Evolutionary conservation across 2,329 filamentous ascomycete genomes (phyloP), one percentile per base, ranked within the genome.

Genomic region (Penicillium decumbens): DNA sequence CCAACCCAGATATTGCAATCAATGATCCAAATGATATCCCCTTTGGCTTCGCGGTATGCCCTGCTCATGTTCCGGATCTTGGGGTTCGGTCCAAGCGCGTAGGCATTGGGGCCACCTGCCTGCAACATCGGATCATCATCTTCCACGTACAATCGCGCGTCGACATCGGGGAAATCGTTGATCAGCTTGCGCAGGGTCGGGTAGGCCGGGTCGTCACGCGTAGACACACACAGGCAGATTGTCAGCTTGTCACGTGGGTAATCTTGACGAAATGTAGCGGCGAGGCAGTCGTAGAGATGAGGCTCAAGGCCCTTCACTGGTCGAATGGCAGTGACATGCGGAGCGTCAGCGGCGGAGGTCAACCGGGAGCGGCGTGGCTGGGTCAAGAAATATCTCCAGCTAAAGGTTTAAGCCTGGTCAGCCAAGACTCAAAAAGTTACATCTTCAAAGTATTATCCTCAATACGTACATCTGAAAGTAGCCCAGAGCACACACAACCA

Each of bases 1-100:
- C 83, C 83, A 30, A 96, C 80, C 93, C 95, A 98, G 44, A 98
- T 84, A 64, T 98, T 98, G 74, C 91, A 96, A 72, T 98, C 93
- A 18, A 95, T 80, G 43, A 96, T 85, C 93, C 93, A 98, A 20
- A 98, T 78, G 24, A 97, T 79, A 65, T 96, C 90, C 1, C 88
- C 86, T 56, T 85, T 85, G 1, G 90, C 89, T 65, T 97, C 91
- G 25, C 90, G 77, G 66, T 96, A 98, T 2, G 89, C 91, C 38
- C 89, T 82, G 67, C 91, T 96, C 77, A 97, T 89, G 68, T 98
- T 98, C 43, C 93, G 80, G 60, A 98, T 95, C 75, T 98, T 98
- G n/a, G 93, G 93, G 64, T 98, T 98, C 1, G 93, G 93, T 0
- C 95, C 95, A 49, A 97, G 78, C 49, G 81, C 78, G 54, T 79